Evolutionary conservation across 2,329 filamentous ascomycete genomes (phyloP).

Genomic region (Orbilia quercus): DNA sequence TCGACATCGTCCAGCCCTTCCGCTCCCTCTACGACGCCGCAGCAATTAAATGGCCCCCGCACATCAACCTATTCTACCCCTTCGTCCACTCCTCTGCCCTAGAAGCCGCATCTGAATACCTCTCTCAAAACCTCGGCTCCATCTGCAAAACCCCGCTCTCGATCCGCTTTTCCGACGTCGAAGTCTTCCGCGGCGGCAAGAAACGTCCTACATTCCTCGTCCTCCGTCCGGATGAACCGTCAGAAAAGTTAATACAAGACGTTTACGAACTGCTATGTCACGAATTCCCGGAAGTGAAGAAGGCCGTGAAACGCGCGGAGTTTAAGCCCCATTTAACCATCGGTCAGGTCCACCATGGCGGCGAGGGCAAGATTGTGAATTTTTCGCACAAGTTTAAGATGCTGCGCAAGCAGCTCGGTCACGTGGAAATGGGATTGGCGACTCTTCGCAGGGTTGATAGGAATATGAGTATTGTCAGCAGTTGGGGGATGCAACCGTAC

Average conservation of each 20-base stretch:
- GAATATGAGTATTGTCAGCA: conserved; percentile 67
- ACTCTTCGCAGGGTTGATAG: conserved; percentile 61
- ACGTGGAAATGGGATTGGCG: conserved; percentile 55
- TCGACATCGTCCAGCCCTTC: conserved; percentile 61
- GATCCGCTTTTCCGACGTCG: conserved; percentile 45
- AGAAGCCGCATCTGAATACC: conserved; percentile 63
- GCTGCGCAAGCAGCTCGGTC: conserved; percentile 42
- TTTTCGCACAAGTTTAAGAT: conserved; percentile 37
- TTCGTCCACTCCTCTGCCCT: conserved; percentile 70
- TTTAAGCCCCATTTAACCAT: conserved; percentile 71
- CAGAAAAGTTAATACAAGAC: conserved; percentile 44
- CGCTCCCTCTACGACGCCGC: conserved; percentile 73
- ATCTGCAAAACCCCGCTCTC: conserved; percentile 33
- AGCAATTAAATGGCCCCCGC: conserved; percentile 73
- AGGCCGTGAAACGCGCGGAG: conserved; percentile 36
- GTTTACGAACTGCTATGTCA: conserved; percentile 46
- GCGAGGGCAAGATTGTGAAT: conserved; percentile 52
- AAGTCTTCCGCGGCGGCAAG: conserved; percentile 41
- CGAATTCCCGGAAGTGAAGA: conserved; percentile 40
- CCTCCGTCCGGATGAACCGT: conserved; percentile 48
- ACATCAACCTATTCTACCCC: conserved; percentile 75
- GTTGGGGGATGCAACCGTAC: conserved; percentile 33
- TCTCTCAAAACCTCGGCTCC: conserved; percentile 62
- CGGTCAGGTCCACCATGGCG: conserved; percentile 69
- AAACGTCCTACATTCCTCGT: conserved; percentile 48